Evolutionary conservation across 495 filamentous ascomycete species (phyloP), one percentile per base, ranked within the genome.

Genomic region (Cladorrhinum samala): DNA sequence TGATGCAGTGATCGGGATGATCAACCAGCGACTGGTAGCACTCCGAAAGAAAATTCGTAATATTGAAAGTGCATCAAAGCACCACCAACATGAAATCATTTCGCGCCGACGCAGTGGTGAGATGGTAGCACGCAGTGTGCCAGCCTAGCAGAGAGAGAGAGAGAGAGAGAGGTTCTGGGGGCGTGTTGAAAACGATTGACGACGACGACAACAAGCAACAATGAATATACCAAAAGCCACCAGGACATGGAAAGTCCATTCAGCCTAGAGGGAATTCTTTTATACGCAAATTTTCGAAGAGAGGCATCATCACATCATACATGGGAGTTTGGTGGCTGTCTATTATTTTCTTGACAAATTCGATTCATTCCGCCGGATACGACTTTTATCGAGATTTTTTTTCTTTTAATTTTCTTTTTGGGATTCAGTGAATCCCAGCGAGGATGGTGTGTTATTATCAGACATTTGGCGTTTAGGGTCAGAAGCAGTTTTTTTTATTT

Each of bases 31-130:
- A 46, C 67, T 75, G 18, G 36, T 59, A 14, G 60, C 61, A 9
- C 67, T 77, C 40, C 71, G 68, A 49, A 74, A 74, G 58, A 72
- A 72, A 54, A 55, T 71, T 53, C 68, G 68, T n/a, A 65, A 68
- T 49, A 75, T 77, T 41, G 67, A 68, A 17, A 64, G 62, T 37
- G 72, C 72, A 24, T 70, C 68, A 4, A 72, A 67, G 44, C 54
- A 60, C 50, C 56, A 61, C 21, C 58, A 64, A 46, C 64, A 66
- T 46, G 60, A 66, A 18, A 57, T 50, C 30, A 48, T 66, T 39
- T 27, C 65, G 46, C 70, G 68, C 45, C 63, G 71, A 37, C 73
- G 73, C 48, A 76, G 73, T 61, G 73, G 72, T 46, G 72, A 76
- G 36, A 58, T 71, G 43, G 65, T 70, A 49, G 66, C 73, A 46